Conservation (phyloP, 441 rosid genomes). For the Geranium incanum region DNA sequence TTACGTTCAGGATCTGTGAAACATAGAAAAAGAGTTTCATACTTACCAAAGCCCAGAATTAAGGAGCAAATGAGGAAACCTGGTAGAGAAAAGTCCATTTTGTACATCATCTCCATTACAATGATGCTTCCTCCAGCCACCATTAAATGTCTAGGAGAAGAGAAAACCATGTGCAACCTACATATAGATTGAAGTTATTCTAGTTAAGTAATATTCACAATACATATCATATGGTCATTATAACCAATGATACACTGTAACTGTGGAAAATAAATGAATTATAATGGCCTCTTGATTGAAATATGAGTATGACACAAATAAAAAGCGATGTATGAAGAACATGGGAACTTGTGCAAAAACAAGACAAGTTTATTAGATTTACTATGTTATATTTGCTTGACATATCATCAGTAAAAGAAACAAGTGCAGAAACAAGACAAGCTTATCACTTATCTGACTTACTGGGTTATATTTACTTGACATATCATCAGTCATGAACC, state of each 20-base stretch:
- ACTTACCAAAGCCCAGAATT: constrained; percentile 72
- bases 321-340: neutral
- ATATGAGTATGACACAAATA: neutral
- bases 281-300: neutral
- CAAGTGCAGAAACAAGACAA: neutral
- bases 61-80: constrained; percentile 72
- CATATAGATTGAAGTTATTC: constrained; percentile 18
- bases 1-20: neutral
- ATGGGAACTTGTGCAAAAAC: neutral
- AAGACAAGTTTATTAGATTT: neutral
- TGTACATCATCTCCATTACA: constrained; percentile 65
- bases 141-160: constrained; percentile 90
- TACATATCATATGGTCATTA: constrained; percentile 1
- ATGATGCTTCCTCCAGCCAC: constrained; percentile 78
- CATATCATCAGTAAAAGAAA: neutral
- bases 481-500: neutral
- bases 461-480: neutral
- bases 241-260: neutral
- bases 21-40: constrained; percentile 5
- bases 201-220: constrained; percentile 11
- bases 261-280: neutral
- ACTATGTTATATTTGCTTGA: neutral
- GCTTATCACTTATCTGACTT: neutral
- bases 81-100: constrained; percentile 72
- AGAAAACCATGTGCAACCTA: constrained; percentile 96